phyloP scores from a whole-genome alignment of 2,329 filamentous ascomycete species.

The Cyphellophora europaea region DNA sequence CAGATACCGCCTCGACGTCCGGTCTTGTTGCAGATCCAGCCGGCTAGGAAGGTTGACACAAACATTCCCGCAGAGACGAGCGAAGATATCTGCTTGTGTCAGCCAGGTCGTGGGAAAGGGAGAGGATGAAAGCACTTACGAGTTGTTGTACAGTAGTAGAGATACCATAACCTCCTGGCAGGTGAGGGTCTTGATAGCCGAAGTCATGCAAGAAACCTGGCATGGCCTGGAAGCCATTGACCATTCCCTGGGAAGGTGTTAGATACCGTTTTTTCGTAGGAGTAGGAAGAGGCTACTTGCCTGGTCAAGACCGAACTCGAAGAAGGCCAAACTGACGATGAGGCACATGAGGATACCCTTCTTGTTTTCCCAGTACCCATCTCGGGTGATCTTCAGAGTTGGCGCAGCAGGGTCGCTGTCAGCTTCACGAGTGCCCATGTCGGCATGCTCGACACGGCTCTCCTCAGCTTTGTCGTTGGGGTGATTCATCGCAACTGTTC shows the following conservation, averaged over 20 bases:
- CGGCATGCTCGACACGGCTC: not conserved
- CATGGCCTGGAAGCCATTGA: constrained; percentile 22
- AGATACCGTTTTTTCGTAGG: too few species aligned
- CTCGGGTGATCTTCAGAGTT: constrained; percentile 1
- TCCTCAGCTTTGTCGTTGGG: not conserved
- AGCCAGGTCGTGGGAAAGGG: too few species aligned
- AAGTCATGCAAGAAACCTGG: constrained; percentile 19
- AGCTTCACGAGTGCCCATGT: not conserved
- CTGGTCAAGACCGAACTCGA: constrained; percentile 21
- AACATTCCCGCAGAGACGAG: constrained; percentile 36
- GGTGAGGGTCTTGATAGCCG: constrained; percentile 13
- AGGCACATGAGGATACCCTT: constrained; percentile 8
- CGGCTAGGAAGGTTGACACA: constrained; percentile 22
- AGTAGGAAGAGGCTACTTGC: too few species aligned
- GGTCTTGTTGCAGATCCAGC: constrained; percentile 15
- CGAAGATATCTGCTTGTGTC: too few species aligned
- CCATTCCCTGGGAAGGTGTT: constrained; percentile 8
- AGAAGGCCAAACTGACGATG: constrained; percentile 19
- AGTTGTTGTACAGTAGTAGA: constrained; percentile 30
- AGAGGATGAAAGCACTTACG: too few species aligned
- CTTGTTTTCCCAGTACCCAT: constrained; percentile 4
- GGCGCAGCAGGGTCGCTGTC: not conserved
- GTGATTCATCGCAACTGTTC: not conserved
- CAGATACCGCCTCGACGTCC: constrained; percentile 36
- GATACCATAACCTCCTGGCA: constrained; percentile 23